Percentiles rank a stretch among this genome's conserved stretches.
These are phyloP conservation scores for Pichia californica DNA, from an alignment of 805 yeast genomes.

Conservation along the genomic window DNA sequence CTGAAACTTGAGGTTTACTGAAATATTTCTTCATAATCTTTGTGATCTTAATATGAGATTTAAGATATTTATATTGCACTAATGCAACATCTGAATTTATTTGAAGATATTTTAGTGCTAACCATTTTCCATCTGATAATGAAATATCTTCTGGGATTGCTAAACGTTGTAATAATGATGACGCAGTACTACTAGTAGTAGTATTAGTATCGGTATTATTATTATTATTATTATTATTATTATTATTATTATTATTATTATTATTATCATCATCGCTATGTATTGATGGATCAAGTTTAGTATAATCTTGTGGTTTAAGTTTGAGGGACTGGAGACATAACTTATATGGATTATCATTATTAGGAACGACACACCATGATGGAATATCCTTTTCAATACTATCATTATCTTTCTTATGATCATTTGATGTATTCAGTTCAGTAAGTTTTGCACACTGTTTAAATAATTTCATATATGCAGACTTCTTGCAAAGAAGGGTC, in stretches of 20 bases:
- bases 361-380: slow-evolving; percentile 1
- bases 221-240: too few species aligned
- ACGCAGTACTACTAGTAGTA: too few species aligned
- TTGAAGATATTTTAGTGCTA: slow-evolving; percentile 23
- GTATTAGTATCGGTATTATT: too few species aligned
- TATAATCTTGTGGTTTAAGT: slow-evolving; percentile 4
- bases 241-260: too few species aligned
- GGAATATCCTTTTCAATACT: background rate
- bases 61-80: slow-evolving; percentile 24
- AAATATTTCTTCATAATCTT: slow-evolving; percentile 23
- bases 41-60: slow-evolving; percentile 21
- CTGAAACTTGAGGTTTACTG: slow-evolving; percentile 18
- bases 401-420: background rate
- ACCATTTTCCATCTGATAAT: slow-evolving; percentile 8
- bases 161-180: background rate
- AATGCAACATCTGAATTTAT: slow-evolving; percentile 22
- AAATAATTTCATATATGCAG: slow-evolving; percentile 15
- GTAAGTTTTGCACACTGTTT: slow-evolving; percentile 8
- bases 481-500: slow-evolving; percentile 15
- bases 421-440: background rate
- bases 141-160: slow-evolving; percentile 7
- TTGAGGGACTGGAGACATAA: background rate
- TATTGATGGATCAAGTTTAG: too few species aligned
- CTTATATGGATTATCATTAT: background rate
- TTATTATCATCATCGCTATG: too few species aligned